Base-by-base conservation (phyloP, 108 stramenopile species). In the Fragilaria radians region DNA sequence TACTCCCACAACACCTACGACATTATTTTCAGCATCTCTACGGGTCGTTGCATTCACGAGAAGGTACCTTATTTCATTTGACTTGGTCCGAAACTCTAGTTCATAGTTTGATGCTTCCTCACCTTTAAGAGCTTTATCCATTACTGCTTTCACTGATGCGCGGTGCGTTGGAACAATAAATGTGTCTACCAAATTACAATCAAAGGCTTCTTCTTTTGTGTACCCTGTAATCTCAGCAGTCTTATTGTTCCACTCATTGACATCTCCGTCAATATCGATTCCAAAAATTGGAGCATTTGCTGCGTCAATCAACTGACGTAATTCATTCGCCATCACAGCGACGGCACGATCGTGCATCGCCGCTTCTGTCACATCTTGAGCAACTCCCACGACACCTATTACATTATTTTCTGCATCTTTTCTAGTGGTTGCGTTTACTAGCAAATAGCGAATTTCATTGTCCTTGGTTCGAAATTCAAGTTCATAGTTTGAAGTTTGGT, bases 261-360 rank as follows among this genome's bases (percentile, higher is more conserved):
- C 71, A 33, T 69, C 48, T 31, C 78, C 71, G 32, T 48, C 51
- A 31, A 36, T 53, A 61, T 85, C 81, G 31, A 86, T 77, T 0
- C 85, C 85, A 59, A 86, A 91, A 54, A 86, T 81, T 2, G 83
- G 81, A 23, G 80, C 82, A 59, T 86, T 86, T 18, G 88, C 80
- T 4, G 73, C 72, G 33, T 86, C 85, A 66, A 91, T 83, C 23
- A 85, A 47, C 48, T 66, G 66, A 0, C 73, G 58, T 29, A 85
- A 46, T 49, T 83, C 82, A 4, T 65, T 48, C 14, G 74, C 71
- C 66, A 73, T 66, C 1, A 72, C 49, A 0, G 54, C 67, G 21
- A 72, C 70, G 17, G 74, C 81, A 26, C 63, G 58, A 34, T 82
- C 77, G n/a, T 78, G 62, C 46, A 72, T 65, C 19, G 47, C 66